Conservation (phyloP, 768 basidiomycete species). For the Macrolepiota albuminosa region DNA sequence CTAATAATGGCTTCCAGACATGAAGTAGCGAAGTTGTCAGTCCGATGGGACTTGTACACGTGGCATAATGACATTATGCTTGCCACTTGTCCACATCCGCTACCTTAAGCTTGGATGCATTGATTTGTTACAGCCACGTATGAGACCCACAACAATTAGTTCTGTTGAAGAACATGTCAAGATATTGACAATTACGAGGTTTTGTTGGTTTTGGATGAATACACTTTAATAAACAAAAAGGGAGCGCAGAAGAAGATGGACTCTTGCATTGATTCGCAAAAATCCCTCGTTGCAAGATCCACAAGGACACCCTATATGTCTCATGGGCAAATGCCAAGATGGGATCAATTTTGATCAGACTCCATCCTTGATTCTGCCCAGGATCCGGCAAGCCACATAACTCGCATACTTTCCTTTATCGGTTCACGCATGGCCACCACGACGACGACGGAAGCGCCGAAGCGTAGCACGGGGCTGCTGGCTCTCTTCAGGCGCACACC, state of each 20-base stretch:
- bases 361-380: not conserved
- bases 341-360: constrained; percentile 8
- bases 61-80: not conserved
- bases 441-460: constrained; percentile 6
- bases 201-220: not conserved
- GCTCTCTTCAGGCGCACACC: constrained; percentile 11
- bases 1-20: not conserved
- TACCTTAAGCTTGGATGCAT: not conserved
- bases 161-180: not conserved
- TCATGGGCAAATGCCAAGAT: not conserved
- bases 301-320: not conserved
- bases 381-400: constrained; percentile 1
- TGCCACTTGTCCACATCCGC: not conserved
- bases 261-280: not conserved
- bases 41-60: not conserved
- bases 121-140: not conserved
- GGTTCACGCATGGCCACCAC: constrained; percentile 1
- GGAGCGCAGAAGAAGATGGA: not conserved
- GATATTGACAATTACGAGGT: not conserved
- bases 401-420: not conserved
- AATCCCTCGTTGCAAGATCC: not conserved
- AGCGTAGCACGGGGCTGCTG: constrained; percentile 11
- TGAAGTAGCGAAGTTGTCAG: not conserved
- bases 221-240: not conserved
- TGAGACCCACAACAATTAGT: not conserved